Conservation (phyloP, 345 rosid genomes). For the Populus ilicifolia region DNA sequence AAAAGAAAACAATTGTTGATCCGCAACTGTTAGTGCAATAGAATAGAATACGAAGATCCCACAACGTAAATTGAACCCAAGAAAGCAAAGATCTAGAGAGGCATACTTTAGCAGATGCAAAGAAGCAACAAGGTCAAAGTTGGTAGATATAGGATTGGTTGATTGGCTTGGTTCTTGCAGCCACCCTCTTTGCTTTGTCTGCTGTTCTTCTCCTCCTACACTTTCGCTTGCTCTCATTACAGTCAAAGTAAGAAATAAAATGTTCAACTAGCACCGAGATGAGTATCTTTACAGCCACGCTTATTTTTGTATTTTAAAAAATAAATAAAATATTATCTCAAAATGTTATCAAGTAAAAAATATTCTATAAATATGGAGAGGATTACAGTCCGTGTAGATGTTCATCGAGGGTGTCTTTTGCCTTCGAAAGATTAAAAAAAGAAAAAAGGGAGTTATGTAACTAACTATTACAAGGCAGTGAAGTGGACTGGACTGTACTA, state of each 20-base stretch:
- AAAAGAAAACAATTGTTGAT: slow-evolving; percentile 18
- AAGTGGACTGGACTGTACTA: no score
- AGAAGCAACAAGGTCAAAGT: background rate
- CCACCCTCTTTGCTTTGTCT: slow-evolving; percentile 5
- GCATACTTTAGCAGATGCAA: slow-evolving; percentile 3
- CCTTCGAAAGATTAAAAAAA: no score
- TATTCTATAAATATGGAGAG: no score
- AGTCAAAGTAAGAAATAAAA: slow-evolving; percentile 24
- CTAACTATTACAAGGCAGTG: no score
- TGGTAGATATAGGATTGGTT: slow-evolving; percentile 15
- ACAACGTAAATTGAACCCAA: background rate
- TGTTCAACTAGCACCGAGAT: background rate
- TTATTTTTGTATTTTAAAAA: no score
- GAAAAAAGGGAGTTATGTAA: no score
- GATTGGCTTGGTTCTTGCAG: slow-evolving; percentile 1
- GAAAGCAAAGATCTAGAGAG: slow-evolving; percentile 26
- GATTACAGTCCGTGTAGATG: no score
- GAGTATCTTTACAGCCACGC: no score
- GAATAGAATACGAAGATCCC: slow-evolving; percentile 24
- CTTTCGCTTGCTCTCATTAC: slow-evolving; percentile 6
- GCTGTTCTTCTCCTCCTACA: background rate
- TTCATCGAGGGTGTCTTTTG: no score
- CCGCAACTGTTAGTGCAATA: slow-evolving; percentile 6
- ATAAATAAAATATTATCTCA: no score
- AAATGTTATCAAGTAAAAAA: no score